These are phyloP conservation scores for Aspergillus steynii DNA, from an alignment of 495 filamentous ascomycete species.

Conservation along the genomic window DNA sequence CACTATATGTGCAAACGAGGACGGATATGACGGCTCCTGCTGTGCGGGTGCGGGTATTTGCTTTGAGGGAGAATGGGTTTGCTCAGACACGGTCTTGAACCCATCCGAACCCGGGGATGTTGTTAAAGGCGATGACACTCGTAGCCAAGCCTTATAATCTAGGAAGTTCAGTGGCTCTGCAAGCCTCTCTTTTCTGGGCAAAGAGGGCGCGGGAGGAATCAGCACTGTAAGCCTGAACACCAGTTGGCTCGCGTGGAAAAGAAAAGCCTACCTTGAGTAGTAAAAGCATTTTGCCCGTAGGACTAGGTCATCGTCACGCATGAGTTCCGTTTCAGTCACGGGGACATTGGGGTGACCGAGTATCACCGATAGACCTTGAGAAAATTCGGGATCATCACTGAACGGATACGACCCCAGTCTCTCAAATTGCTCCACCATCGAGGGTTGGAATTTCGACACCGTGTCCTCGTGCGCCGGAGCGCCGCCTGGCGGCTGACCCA, in stretches of 20 bases:
- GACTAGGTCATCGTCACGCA: constrained; percentile 43
- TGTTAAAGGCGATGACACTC: constrained; percentile 11
- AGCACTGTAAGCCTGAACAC: neutral
- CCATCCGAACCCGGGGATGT: neutral
- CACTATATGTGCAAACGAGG: constrained; percentile 84
- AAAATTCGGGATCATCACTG: constrained; percentile 45
- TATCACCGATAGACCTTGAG: constrained; percentile 49
- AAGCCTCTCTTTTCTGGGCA: constrained; percentile 42
- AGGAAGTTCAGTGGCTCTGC: constrained; percentile 37
- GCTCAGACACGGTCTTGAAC: neutral
- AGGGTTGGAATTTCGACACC: neutral
- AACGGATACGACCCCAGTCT: constrained; percentile 41
- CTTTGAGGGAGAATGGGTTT: neutral
- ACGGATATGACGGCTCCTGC: constrained; percentile 68
- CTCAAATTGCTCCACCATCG: constrained; percentile 27
- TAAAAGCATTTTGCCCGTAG: constrained; percentile 56
- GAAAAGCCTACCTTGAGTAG: constrained; percentile 42
- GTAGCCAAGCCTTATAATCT: constrained; percentile 45
- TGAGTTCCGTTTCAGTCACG: constrained; percentile 44
- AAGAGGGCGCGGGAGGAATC: constrained; percentile 1
- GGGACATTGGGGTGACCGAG: constrained; percentile 42
- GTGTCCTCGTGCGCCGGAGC: neutral
- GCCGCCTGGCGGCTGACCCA: neutral
- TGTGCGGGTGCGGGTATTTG: constrained; percentile 2
- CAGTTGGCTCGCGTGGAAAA: neutral